A percentile compares a stretch with the other conserved stretches of the same genome.
Evolutionary conservation across 1,139 yeast species (phyloP).

Genomic region (Taphrina sp.): DNA sequence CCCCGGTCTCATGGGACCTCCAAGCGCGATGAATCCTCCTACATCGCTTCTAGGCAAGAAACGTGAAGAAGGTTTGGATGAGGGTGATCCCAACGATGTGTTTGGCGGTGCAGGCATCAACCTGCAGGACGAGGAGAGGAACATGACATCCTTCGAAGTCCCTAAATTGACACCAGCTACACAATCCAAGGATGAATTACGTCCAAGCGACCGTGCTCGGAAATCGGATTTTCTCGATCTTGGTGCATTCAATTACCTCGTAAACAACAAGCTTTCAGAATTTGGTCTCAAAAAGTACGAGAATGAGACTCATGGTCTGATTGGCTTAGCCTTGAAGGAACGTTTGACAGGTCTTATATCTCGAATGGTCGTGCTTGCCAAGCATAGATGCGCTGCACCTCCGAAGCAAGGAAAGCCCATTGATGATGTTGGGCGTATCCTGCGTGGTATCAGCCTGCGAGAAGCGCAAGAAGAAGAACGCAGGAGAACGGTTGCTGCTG

Average conservation of each 20-base stretch:
- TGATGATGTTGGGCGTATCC: conserved; percentile 30
- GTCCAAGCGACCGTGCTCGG: conserved; percentile 5
- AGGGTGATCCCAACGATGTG: conserved; percentile 30
- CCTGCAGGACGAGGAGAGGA: conserved; percentile 28
- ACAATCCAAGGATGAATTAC: conserved; percentile 3
- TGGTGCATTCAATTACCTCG: conserved; percentile 13
- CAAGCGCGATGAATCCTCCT: conserved; percentile 15
- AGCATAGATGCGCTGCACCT: conserved; percentile 32
- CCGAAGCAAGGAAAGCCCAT: conserved; percentile 28
- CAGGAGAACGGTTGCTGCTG: conserved; percentile 24
- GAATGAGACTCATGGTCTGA: conserved; percentile 13
- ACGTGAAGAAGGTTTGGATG: conserved; percentile 25
- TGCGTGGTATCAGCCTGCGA: conserved; percentile 20
- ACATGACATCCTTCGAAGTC: conserved; percentile 27
- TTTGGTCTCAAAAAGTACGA: conserved; percentile 20
- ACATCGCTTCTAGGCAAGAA: neutral
- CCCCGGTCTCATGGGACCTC: conserved; percentile 26
- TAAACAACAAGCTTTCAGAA: conserved; percentile 10
- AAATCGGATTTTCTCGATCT: conserved; percentile 19
- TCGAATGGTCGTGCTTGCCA: conserved; percentile 31
- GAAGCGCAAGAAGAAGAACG: conserved; percentile 32
- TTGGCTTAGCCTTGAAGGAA: conserved; percentile 30
- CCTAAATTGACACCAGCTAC: neutral
- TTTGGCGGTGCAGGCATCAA: conserved; percentile 30
- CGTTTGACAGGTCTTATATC: conserved; percentile 24